These are phyloP conservation scores for Lodderomyces jiufengensis DNA, from an alignment of 1,139 yeast species.

Conservation along the genomic window DNA sequence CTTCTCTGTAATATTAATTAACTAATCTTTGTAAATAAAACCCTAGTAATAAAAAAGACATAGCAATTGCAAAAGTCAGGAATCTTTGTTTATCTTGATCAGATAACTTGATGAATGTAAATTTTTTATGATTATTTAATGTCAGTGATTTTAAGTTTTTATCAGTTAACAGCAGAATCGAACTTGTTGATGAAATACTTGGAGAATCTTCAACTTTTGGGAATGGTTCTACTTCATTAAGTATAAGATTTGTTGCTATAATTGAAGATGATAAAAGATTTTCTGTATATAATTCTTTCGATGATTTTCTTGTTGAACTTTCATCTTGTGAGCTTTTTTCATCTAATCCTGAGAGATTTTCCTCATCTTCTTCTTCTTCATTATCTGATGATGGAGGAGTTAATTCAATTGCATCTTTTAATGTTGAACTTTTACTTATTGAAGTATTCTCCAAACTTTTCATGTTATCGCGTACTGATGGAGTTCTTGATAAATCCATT, in stretches of 20 bases:
- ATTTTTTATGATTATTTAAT: not conserved
- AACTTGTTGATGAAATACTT: conserved; percentile 1
- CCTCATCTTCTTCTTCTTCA: conserved; percentile 12
- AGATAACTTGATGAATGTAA: conserved; percentile 2
- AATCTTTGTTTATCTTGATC: conserved; percentile 7
- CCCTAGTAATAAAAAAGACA: conserved; percentile 14
- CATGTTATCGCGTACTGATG: conserved; percentile 11
- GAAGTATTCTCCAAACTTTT: conserved; percentile 7
- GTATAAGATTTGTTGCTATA: conserved; percentile 5
- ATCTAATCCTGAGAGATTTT: not conserved
- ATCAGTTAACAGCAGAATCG: not conserved
- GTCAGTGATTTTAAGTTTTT: not conserved
- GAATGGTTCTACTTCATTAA: conserved; percentile 13
- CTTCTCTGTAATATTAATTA: conserved; percentile 3
- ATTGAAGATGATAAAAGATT: conserved; percentile 6
- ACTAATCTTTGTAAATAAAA: conserved; percentile 11
- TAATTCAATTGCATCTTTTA: conserved; percentile 12
- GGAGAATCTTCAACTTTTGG: conserved; percentile 10
- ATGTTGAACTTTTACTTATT: conserved; percentile 3
- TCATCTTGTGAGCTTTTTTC: not conserved
- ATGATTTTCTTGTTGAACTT: not conserved
- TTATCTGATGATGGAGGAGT: conserved; percentile 24
- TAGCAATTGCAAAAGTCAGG: conserved; percentile 12
- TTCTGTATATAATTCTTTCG: conserved; percentile 2
- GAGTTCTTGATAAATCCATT: conserved; percentile 13